Evolutionary conservation across 768 basidiomycete species (phyloP), one percentile per base, ranked within the genome.

Genomic region (Royoungia palumana): DNA sequence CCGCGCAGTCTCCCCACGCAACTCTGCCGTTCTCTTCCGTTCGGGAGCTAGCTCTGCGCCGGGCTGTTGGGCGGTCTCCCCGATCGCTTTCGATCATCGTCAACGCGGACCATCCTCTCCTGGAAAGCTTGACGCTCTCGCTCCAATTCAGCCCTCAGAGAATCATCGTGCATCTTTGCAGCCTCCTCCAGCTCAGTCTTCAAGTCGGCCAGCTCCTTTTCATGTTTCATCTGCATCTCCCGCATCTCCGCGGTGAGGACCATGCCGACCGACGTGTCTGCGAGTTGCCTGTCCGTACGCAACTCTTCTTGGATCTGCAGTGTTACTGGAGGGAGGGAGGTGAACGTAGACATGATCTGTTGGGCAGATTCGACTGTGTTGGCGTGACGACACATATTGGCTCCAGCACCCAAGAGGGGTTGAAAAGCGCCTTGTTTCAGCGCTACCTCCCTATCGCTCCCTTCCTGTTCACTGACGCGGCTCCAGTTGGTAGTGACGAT

Each of bases 261-360:
- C 61, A 51, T 78, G 75, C 28, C 58, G 61, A 78, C 79, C 1
- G 63, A 60, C 1, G 80, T 79, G 41, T 80, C 64, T 2, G 68
- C 59, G 16, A 80, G 68, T 25, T 70, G 65, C 40, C 71, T 70
- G 4, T 68, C 61, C 37, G 69, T 62, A 25, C 68, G 71, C 1
- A 80, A 63, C 51, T 82, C 79, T 8, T 63, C 56, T 54, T 80
- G 78, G 30, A 82, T 76, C 32, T 67, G 70, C 9, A 79, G 62
- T 3, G 70, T 58, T 2, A 68, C 40, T 0, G 77, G 68, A 12
- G 50, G 49, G 9, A 70, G 71, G 22, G 56, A 49, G 3, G 75
- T 44, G 35, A 80, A 55, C 5, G 61, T 58, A 1, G 66, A 64
- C 1, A 81, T 49, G 41, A 80, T 74, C 5, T 44, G 50, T 4